phyloP scores from a whole-genome alignment of 164 flowering plant species.

The Amborella trichopoda region DNA sequence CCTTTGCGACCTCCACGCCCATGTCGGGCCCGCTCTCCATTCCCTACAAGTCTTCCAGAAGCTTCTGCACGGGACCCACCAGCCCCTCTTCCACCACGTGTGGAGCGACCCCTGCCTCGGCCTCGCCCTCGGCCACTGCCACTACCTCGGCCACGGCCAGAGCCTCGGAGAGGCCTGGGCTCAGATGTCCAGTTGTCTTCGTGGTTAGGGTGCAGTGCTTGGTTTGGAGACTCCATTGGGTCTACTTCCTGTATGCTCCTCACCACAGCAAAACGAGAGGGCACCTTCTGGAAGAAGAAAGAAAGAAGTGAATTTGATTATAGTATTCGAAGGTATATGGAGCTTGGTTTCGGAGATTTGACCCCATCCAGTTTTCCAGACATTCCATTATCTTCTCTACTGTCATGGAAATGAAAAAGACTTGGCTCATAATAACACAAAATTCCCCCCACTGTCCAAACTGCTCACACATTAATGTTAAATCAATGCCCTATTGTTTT shows the following conservation, averaged over 20 bases:
- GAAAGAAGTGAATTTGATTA: neutral
- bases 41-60: no score
- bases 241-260: constrained; percentile 28
- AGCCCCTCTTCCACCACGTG: constrained; percentile 39
- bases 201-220: constrained; percentile 12
- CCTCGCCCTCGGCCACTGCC: constrained; percentile 30
- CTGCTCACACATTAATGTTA: no score
- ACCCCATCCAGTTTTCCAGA: neutral
- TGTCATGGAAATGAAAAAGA: neutral
- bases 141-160: constrained; percentile 30
- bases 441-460: no score
- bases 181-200: constrained; percentile 31
- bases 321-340: neutral
- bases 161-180: constrained; percentile 14
- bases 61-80: constrained; percentile 45
- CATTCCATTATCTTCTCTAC: neutral
- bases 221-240: constrained; percentile 14
- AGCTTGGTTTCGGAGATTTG: neutral
- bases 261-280: constrained; percentile 24
- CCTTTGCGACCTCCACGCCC: constrained; percentile 41
- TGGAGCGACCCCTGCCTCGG: constrained; percentile 22
- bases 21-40: no score
- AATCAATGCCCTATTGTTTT: no score
- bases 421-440: neutral
- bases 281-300: constrained; percentile 24